Evolutionary conservation across 2,329 filamentous ascomycete genomes (phyloP), one percentile per base, ranked within the genome.

Genomic region (Cordyceps fumosorosea): DNA sequence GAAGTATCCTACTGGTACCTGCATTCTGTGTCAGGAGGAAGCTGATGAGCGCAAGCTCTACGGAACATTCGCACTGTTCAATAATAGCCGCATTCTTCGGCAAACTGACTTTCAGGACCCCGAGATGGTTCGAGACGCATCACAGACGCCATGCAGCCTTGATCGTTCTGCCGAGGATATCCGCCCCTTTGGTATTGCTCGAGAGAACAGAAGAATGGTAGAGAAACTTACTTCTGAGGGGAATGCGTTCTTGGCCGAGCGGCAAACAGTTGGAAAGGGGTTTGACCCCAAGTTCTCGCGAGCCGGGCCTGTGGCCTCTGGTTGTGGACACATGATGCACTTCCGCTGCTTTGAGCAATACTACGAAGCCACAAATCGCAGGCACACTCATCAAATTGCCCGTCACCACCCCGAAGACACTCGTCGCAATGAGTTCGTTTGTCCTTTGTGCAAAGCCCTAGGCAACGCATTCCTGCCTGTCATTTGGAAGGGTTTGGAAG

Each of bases 291-390:
- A 82, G 11, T 81, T 86, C 47, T 86, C 86, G 40, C 81, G 83
- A 32, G 80, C 84, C 20, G 95, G 93, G 0, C 90, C 93, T 0
- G 89, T 98, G 1, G 90, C 93, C 12, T 90, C 90, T 42, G 91
- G 93, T 11, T 99, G 95, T 74, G 95, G 95, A 3, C 95, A 99
- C 73, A 96, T 99, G 70, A 99, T 99, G 95, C 95, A 99, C 74
- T 98, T 90, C 73, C 87, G 85, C 67, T 99, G 95, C 76, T 99
- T 99, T 71, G 92, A 97, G 69, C 85, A 89, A 47, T 99, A 98
- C 71, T 89, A 91, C 66, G 85, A 90, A 52, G 91, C 93, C 4
- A 96, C 91, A 0, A 82, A 88, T 59, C 84, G 93, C 64, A 85
- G 95, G 45, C 96, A 99, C 71, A 85, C 84, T 22, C 91, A 95